Conservation (phyloP, 495 filamentous ascomycete genomes). For the Penicillium roqueforti region DNA sequence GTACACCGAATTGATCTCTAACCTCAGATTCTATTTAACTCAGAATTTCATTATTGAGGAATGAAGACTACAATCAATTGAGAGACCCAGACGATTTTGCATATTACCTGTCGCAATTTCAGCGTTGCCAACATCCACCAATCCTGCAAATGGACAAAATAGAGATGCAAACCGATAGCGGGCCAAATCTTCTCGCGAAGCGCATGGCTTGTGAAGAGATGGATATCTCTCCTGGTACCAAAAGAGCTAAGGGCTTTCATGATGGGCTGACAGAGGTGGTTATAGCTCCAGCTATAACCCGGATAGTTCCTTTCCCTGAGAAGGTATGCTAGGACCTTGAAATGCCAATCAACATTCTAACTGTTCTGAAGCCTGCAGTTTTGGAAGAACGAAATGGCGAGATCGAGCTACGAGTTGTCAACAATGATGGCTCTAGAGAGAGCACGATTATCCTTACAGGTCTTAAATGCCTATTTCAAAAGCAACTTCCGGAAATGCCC, state of each 20-base stretch:
- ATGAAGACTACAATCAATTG: no score
- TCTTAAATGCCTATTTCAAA: slow-evolving; percentile 96
- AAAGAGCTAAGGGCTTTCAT: not conserved
- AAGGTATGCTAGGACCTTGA: slow-evolving; percentile 49
- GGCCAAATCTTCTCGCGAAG: not conserved
- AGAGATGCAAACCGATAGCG: not conserved
- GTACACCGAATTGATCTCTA: not conserved
- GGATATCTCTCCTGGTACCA: not conserved
- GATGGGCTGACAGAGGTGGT: not conserved
- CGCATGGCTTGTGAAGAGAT: not conserved
- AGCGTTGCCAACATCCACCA: not conserved
- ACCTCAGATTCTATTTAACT: not conserved
- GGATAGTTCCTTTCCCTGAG: slow-evolving; percentile 69
- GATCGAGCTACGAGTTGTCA: slow-evolving; percentile 96
- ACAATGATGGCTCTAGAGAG: slow-evolving; percentile 89
- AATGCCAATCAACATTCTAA: not conserved
- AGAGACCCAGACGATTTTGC: not conserved
- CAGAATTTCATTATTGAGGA: not conserved
- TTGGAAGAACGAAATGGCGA: slow-evolving; percentile 92
- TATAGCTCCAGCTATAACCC: not conserved
- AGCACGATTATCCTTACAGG: slow-evolving; percentile 93
- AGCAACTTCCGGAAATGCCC: slow-evolving; percentile 97
- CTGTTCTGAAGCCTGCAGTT: slow-evolving; percentile 64
- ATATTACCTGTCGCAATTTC: not conserved
- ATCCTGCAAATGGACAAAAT: not conserved